Evolutionary conservation across 331 rosid genomes (phyloP).

Genomic region (Dryas integrifolia): DNA sequence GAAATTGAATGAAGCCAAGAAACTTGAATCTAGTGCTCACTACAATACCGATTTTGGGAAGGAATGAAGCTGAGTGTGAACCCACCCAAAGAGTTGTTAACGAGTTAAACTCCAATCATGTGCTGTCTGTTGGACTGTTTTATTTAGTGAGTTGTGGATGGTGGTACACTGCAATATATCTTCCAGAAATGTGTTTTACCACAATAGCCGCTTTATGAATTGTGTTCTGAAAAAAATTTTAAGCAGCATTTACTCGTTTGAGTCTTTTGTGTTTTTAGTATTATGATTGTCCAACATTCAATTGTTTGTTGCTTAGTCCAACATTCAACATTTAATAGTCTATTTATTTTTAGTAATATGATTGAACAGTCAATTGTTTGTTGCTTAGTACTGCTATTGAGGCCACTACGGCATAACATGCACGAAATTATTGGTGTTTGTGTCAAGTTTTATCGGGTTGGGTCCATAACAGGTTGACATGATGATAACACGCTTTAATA

Average conservation of each 20-base stretch:
- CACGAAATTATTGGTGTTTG: too few relatives aligned
- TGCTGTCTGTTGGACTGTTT: background rate
- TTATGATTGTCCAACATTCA: background rate
- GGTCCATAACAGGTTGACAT: too few relatives aligned
- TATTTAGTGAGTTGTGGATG: background rate
- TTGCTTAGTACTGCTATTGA: too few relatives aligned
- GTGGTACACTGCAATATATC: background rate
- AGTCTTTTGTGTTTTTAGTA: background rate
- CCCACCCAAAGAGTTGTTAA: background rate
- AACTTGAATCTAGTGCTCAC: conserved; percentile 90
- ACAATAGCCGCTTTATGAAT: background rate
- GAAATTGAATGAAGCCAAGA: conserved; percentile 90
- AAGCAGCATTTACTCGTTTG: too few relatives aligned
- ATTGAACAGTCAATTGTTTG: too few relatives aligned
- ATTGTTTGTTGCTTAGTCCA: background rate
- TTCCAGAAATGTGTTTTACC: conserved; percentile 2
- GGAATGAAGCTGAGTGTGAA: conserved; percentile 29
- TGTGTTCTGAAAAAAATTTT: background rate
- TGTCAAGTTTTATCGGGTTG: too few relatives aligned
- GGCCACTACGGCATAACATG: too few relatives aligned
- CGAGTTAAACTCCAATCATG: background rate
- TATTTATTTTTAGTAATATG: too few relatives aligned
- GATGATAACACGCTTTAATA: too few relatives aligned
- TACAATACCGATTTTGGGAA: conserved; percentile 84
- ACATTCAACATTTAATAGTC: too few relatives aligned